Conservation (phyloP, 2,329 filamentous ascomycete genomes). For the Trichoderma citrinoviride region DNA sequence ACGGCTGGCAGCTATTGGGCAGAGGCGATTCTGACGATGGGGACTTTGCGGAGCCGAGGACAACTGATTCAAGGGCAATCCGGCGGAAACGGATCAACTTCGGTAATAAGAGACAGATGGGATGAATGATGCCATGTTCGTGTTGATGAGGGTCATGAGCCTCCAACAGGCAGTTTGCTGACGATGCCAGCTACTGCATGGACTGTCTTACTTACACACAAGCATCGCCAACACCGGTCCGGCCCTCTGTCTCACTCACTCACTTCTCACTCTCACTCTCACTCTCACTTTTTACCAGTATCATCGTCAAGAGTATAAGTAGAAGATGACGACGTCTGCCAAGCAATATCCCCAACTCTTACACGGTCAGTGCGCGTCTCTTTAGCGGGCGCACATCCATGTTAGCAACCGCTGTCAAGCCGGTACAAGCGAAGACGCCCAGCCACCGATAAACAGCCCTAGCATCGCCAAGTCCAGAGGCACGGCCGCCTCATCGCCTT, state of each 20-base stretch:
- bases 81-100: conserved; percentile 16
- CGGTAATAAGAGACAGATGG: neutral
- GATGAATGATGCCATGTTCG: neutral
- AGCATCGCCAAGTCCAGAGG: conserved; percentile 15
- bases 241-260: too few species aligned
- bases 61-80: neutral
- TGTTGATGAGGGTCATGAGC: neutral
- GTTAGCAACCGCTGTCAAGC: neutral
- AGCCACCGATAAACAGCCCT: neutral
- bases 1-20: conserved; percentile 3
- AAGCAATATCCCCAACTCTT: too few species aligned
- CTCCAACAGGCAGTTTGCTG: too few species aligned
- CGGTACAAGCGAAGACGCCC: neutral
- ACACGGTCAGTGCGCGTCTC: too few species aligned
- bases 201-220: too few species aligned
- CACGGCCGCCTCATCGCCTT: conserved; percentile 11
- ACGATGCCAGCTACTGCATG: neutral
- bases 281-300: too few species aligned
- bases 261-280: too few species aligned
- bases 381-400: too few species aligned
- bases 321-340: too few species aligned
- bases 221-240: too few species aligned
- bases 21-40: neutral
- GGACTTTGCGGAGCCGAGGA: neutral
- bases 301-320: too few species aligned